Conservation (phyloP, 768 basidiomycete genomes). For the Leccinum barrowsii region DNA sequence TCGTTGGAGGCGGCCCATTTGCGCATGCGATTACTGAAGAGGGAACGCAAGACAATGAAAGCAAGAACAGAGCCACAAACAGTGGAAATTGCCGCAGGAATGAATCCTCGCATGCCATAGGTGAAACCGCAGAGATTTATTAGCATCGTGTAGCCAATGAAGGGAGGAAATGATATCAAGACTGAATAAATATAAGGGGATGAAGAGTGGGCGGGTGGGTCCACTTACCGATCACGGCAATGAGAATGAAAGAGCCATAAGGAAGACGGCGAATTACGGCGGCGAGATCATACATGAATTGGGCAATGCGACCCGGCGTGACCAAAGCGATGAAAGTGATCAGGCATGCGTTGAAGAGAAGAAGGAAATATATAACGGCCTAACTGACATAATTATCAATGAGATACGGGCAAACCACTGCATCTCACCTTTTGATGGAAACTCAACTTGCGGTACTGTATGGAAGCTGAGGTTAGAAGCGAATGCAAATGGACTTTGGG, state of each 20-base stretch:
- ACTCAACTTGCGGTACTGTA: slow-evolving; percentile 49
- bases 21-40: slow-evolving; percentile 54
- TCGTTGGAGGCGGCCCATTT: slow-evolving; percentile 60
- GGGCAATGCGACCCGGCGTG: slow-evolving; percentile 63
- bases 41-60: slow-evolving; percentile 57
- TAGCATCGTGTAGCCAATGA: slow-evolving; percentile 29
- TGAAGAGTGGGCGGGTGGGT: slow-evolving; percentile 56
- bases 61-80: slow-evolving; percentile 59
- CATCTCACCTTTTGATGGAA: slow-evolving; percentile 50
- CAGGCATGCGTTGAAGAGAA: slow-evolving; percentile 52
- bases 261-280: slow-evolving; percentile 54
- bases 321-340: slow-evolving; percentile 45
- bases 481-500: slow-evolving; percentile 26
- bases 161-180: slow-evolving; percentile 30
- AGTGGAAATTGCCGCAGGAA: slow-evolving; percentile 58
- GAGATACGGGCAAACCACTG: background rate
- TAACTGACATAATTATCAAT: slow-evolving; percentile 7
- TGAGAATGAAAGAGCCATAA: slow-evolving; percentile 62
- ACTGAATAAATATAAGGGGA: slow-evolving; percentile 18
- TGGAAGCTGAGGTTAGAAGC: slow-evolving; percentile 22
- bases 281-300: slow-evolving; percentile 67
- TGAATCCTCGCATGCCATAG: slow-evolving; percentile 76
- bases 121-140: slow-evolving; percentile 76
- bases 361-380: slow-evolving; percentile 56
- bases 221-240: slow-evolving; percentile 50